These are phyloP conservation scores for Boletales sp. DNA, from an alignment of 768 basidiomycete species.

Conservation along the genomic window DNA sequence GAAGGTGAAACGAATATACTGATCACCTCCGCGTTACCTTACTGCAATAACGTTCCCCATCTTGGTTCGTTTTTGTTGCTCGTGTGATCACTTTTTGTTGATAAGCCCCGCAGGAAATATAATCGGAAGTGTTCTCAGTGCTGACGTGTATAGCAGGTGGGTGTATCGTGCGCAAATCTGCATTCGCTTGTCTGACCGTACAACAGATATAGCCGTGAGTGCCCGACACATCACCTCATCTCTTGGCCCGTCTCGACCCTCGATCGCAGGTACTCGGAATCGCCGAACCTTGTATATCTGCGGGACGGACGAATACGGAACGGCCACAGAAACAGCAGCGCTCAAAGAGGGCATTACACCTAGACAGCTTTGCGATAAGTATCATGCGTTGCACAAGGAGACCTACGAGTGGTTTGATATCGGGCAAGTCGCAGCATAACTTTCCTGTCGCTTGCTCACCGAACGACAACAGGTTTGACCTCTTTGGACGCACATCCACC, in stretches of 20 bases:
- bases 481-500: slow-evolving; percentile 94
- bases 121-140: slow-evolving; percentile 94
- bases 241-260: not conserved
- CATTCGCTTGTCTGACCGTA: not conserved
- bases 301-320: slow-evolving; percentile 99
- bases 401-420: slow-evolving; percentile 99
- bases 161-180: slow-evolving; percentile 24
- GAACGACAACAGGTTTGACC: slow-evolving; percentile 67
- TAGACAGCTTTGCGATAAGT: slow-evolving; percentile 83
- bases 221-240: not conserved
- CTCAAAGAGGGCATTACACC: slow-evolving; percentile 82
- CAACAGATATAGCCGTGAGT: slow-evolving; percentile 59
- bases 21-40: slow-evolving; percentile 93
- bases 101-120: slow-evolving; percentile 59
- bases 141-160: slow-evolving; percentile 93
- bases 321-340: slow-evolving; percentile 97
- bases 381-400: slow-evolving; percentile 81
- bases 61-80: slow-evolving; percentile 53
- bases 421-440: slow-evolving; percentile 45
- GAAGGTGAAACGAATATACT: slow-evolving; percentile 85
- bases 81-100: slow-evolving; percentile 7
- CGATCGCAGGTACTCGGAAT: slow-evolving; percentile 60
- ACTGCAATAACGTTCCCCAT: slow-evolving; percentile 97
- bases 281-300: slow-evolving; percentile 90
- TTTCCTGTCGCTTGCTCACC: not conserved